Evolutionary conservation across 2,329 filamentous ascomycete species (phyloP).

Genomic region (Verticillium klebahnii): DNA sequence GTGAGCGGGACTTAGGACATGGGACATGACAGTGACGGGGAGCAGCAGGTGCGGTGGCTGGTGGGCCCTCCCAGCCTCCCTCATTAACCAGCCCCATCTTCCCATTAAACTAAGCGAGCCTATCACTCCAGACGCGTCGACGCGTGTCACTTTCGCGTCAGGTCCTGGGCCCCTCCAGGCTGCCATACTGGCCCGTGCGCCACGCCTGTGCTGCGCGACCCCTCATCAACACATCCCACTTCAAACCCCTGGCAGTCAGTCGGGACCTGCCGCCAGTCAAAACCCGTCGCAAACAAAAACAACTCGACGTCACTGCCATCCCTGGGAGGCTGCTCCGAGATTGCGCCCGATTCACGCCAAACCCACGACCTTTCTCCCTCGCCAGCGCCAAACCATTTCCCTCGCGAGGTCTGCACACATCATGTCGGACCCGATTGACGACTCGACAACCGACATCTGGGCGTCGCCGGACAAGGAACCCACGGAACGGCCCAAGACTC

Average conservation of each 20-base stretch:
- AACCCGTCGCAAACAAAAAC: slow-evolving; percentile 2
- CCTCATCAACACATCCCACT: slow-evolving; percentile 1
- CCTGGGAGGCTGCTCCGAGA: neutral
- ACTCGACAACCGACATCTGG: slow-evolving; percentile 45
- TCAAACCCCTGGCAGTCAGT: neutral
- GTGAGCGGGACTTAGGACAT: neutral
- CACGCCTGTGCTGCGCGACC: neutral
- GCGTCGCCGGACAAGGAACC: slow-evolving; percentile 34
- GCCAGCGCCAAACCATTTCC: neutral
- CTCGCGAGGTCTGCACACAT: slow-evolving; percentile 3
- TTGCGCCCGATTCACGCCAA: neutral
- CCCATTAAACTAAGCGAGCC: neutral
- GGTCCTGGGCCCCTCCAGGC: neutral
- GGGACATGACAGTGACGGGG: neutral
- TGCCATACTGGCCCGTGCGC: neutral
- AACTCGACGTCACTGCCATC: slow-evolving; percentile 7
- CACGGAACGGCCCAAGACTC: slow-evolving; percentile 33
- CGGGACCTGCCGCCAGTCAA: slow-evolving; percentile 1
- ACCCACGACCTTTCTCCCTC: neutral
- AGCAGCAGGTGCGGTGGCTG: neutral
- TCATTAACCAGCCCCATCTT: neutral
- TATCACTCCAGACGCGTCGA: neutral
- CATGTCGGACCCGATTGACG: slow-evolving; percentile 41
- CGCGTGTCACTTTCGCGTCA: slow-evolving; percentile 12
- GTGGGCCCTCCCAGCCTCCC: neutral